Evolutionary conservation across 2,329 filamentous ascomycete genomes (phyloP), one percentile per base, ranked within the genome.

Genomic region (Talaromyces sp.): DNA sequence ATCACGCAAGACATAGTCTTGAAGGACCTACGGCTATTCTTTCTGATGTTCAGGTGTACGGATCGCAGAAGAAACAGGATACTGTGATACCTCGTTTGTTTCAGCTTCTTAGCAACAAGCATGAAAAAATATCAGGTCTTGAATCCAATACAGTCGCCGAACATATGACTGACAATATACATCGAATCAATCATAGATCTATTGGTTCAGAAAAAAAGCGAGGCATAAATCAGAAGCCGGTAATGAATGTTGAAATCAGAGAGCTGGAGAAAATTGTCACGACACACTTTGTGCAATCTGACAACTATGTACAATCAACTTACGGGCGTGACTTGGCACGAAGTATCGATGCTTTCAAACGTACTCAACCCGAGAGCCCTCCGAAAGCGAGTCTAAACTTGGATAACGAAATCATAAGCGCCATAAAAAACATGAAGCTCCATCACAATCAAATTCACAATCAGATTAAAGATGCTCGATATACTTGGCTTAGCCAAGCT

Each of bases 401-500:
- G 1, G 71, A 73, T 6, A 73, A 67, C 11, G 54, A 57, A n/a
- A 57, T 57, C 14, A 39, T 24, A 1, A 16, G 37, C 11, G 56
- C 39, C 1, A 16, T 11, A 31, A 31, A 59, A 7, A 65, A 9
- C 31, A 52, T 2, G 45, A 58, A 9, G 66, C 70, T 24, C 37
- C 66, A 2, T 57, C 57, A 45, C 19, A 13, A 13, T 13, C 22
- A 2, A 10, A 70, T 74, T 57, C 66, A 27, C 7, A 65, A 66
- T 14, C 56, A 39, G 37, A 13, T 59, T 3, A 35, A 68, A 7
- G 73, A 80, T 66, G n/a, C 66, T 22, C 73, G 74, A 35, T 68
- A 66, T 8, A 62, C 57, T 4, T 84, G 82, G 82, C 73, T 83
- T 0, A 65, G 72, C n/a, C 47, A 70, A 24, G 78, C 72, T 1